These are phyloP conservation scores for Rubia occidens DNA, from an alignment of 305 asterid species.

Conservation along the genomic window DNA sequence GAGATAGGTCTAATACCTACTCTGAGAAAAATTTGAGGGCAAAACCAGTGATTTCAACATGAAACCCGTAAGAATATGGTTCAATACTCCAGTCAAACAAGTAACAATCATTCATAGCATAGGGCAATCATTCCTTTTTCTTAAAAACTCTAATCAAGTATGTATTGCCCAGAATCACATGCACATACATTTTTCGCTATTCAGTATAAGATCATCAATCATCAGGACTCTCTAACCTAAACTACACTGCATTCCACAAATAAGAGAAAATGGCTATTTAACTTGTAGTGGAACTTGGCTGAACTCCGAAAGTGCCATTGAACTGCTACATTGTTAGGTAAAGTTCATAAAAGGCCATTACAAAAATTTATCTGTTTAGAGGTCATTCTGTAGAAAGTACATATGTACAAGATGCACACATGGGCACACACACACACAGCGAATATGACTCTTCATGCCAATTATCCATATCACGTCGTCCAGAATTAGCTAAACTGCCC, in stretches of 20 bases:
- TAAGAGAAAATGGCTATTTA: not conserved
- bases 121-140: not conserved
- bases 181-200: not conserved
- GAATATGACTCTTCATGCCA: not conserved
- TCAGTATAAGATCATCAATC: not conserved
- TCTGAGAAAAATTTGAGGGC: not conserved
- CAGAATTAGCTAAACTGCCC: not conserved
- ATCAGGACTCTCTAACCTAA: not conserved
- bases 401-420: not conserved
- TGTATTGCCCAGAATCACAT: not conserved
- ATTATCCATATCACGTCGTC: not conserved
- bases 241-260: not conserved
- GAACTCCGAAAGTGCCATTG: not conserved
- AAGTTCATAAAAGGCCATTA: not conserved
- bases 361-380: not conserved
- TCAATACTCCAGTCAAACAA: not conserved
- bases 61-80: not conserved
- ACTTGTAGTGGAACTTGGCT: not conserved
- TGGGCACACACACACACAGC: too few relatives aligned
- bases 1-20: not conserved
- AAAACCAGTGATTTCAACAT: not conserved
- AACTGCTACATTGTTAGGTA: not conserved
- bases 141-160: not conserved
- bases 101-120: not conserved
- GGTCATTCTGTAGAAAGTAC: not conserved